Conservation (phyloP, 1,284 basidiomycete species). For the Apiotrichum mycotoxinovorans region DNA sequence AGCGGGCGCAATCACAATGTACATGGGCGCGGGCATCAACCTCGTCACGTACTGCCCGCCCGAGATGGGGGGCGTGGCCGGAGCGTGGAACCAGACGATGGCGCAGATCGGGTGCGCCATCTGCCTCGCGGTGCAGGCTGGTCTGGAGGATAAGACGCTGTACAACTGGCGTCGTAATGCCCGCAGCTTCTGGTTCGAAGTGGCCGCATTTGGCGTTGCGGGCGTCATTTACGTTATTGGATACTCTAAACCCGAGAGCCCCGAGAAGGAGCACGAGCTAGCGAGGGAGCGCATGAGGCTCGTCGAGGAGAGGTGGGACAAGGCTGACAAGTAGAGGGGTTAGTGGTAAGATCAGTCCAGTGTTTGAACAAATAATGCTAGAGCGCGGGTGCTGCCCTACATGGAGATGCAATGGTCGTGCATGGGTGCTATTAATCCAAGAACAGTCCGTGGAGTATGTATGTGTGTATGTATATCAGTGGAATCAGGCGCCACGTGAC, state of each 20-base stretch:
- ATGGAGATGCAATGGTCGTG: background rate
- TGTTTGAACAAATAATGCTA: too few species aligned
- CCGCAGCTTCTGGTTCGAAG: conserved; percentile 36
- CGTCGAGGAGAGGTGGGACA: conserved; percentile 5
- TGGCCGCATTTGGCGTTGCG: conserved; percentile 32
- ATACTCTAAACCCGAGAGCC: conserved; percentile 29
- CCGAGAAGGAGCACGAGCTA: conserved; percentile 34
- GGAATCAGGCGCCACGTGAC: too few species aligned
- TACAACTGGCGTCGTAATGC: conserved; percentile 32
- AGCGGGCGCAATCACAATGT: conserved; percentile 26
- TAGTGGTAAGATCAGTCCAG: too few species aligned
- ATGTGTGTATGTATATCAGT: too few species aligned
- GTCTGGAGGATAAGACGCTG: conserved; percentile 33
- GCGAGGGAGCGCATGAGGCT: conserved; percentile 34
- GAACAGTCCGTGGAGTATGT: too few species aligned
- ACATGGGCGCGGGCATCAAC: conserved; percentile 31
- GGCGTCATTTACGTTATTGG: conserved; percentile 29
- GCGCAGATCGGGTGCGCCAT: conserved; percentile 37
- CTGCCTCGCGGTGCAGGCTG: conserved; percentile 42
- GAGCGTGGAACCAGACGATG: conserved; percentile 42
- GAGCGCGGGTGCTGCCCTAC: too few species aligned
- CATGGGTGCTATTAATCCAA: too few species aligned
- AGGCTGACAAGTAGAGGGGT: background rate
- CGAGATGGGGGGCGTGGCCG: conserved; percentile 45
- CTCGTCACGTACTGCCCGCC: conserved; percentile 33